Conservation (phyloP, 2,329 filamentous ascomycete species). For the Pezicula neosporulosa region DNA sequence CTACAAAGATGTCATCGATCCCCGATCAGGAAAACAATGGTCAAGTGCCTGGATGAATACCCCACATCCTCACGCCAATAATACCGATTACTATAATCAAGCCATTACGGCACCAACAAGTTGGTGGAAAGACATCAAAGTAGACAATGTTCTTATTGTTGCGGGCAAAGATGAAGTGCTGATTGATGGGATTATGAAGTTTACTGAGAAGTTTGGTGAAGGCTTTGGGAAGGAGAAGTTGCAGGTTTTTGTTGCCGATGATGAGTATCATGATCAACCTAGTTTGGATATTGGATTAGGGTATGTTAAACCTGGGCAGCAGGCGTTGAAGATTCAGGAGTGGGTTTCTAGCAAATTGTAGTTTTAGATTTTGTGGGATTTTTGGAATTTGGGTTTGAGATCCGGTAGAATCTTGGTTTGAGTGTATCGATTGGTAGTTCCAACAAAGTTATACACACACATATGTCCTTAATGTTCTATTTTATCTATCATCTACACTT, state of each 20-base stretch:
- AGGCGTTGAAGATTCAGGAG: slow-evolving; percentile 19
- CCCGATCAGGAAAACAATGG: slow-evolving; percentile 40
- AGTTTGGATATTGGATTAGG: slow-evolving; percentile 18
- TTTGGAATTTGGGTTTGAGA: too few relatives aligned
- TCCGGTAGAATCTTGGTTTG: too few relatives aligned
- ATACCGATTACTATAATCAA: slow-evolving; percentile 49
- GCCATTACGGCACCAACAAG: slow-evolving; percentile 41
- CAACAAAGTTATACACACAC: too few relatives aligned
- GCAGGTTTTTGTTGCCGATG: slow-evolving; percentile 12
- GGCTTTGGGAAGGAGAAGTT: slow-evolving; percentile 14
- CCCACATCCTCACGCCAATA: slow-evolving; percentile 16
- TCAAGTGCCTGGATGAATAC: slow-evolving; percentile 41
- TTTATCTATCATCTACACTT: too few relatives aligned
- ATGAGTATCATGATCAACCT: slow-evolving; percentile 23
- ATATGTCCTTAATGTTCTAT: too few relatives aligned
- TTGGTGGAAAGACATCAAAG: slow-evolving; percentile 50
- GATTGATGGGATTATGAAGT: slow-evolving; percentile 49
- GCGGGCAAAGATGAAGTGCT: slow-evolving; percentile 54
- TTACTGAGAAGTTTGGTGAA: slow-evolving; percentile 41
- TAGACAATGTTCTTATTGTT: slow-evolving; percentile 47
- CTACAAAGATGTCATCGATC: slow-evolving; percentile 46
- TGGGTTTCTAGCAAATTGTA: slow-evolving; percentile 21
- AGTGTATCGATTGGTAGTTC: too few relatives aligned
- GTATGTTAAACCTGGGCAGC: slow-evolving; percentile 15
- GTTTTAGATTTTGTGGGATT: background rate